Base-by-base conservation (phyloP, 805 yeast genomes). In the Yarrowia sp. region DNA sequence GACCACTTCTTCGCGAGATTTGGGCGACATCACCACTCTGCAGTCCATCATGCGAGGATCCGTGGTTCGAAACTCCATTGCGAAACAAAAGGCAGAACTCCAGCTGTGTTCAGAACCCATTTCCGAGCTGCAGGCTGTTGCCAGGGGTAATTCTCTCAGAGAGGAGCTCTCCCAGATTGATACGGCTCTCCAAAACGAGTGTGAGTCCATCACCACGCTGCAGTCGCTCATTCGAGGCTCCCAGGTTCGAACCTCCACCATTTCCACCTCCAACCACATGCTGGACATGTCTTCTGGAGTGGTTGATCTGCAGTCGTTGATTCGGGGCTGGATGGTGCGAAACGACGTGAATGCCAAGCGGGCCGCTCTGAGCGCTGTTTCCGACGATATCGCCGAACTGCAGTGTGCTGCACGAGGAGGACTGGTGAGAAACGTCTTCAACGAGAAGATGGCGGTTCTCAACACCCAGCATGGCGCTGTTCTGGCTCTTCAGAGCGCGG, bases 131-230 rank as follows among this genome's bases (percentile, higher is more conserved):
- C 97, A 92, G 74, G 79, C 89, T 0, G 70, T 78, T 0, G 74
- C 83, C 1, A 82, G 90, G 72, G 92, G 90, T 10, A 73, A 68
- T 17, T 56, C 75, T 0, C 68, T 81, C 4, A 81, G 93, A 69
- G 70, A 71, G 1, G 72, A 75, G 8, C 70, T 82, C 14, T 9
- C 2, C 9, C 20, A 38, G 10, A 3, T 46, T 6, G 66, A 36
- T 4, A 1, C 2, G 2, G 20, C 15, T 36, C 66, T 61, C 2
- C 17, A 34, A 1, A 15, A 15, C 10, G 40, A 43, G 20, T 3
- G 5, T 9, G 39, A 36, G 1, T 9, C 46, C 2, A 30, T 61
- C 9, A 24, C 24, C 3, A 13, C 36, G 1, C 66, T 61, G 8
- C 66, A 61, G 38, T n/a, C 30, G 30, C 3, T 8, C 14, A 46